phyloP scores from a whole-genome alignment of 2,329 filamentous ascomycete genomes.

The Fusarium sp. region DNA sequence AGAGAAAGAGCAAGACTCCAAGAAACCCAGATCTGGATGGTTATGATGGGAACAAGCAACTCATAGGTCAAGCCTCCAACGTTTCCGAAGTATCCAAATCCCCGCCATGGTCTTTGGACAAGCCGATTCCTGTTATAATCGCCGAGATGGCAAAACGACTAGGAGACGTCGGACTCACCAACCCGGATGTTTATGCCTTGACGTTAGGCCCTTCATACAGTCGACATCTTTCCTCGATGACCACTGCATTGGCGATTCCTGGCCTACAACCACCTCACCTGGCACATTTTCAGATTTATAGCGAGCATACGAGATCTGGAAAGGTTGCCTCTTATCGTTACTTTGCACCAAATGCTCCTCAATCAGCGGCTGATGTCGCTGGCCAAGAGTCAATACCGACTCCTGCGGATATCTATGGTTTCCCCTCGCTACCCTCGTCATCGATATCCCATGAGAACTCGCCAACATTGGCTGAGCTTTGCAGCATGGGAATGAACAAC shows the following conservation, averaged over 20 bases:
- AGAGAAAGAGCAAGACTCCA: conserved; percentile 46
- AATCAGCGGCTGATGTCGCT: neutral
- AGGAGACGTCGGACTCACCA: conserved; percentile 47
- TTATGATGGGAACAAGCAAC: conserved; percentile 36
- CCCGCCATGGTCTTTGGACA: conserved; percentile 49
- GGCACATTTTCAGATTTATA: conserved; percentile 49
- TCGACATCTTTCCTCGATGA: conserved; percentile 52
- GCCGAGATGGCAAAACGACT: conserved; percentile 45
- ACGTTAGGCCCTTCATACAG: conserved; percentile 52
- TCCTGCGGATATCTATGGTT: conserved; percentile 29
- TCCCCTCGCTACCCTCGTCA: conserved; percentile 9
- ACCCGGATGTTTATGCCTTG: conserved; percentile 51
- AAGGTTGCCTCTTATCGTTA: conserved; percentile 53
- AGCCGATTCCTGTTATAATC: conserved; percentile 48
- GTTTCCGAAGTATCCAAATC: conserved; percentile 40
- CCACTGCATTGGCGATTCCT: conserved; percentile 48
- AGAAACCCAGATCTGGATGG: conserved; percentile 42
- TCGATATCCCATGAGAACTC: conserved; percentile 18
- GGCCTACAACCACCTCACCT: conserved; percentile 48
- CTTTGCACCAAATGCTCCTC: conserved; percentile 31
- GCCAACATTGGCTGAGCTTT: conserved; percentile 41
- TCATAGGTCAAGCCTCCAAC: conserved; percentile 37
- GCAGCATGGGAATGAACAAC: conserved; percentile 35
- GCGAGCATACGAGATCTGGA: conserved; percentile 50
- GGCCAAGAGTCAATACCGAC: neutral